Evolutionary conservation across 805 yeast species (phyloP), one percentile per base, ranked within the genome.

Genomic region (Wickerhamiella kazuoi): DNA sequence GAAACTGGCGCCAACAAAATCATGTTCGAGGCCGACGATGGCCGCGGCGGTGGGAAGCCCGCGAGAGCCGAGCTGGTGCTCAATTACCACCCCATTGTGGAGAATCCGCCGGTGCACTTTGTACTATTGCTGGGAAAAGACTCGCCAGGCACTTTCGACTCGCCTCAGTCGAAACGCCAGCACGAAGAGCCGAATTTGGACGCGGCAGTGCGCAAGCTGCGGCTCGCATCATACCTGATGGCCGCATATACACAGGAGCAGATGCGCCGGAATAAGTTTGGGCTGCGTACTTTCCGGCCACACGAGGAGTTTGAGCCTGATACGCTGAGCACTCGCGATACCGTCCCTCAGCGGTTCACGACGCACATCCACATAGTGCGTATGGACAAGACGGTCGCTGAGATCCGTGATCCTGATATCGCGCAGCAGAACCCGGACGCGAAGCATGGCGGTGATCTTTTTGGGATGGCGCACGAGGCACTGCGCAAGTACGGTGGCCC

Each of bases 221-320:
- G 90, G 49, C 71, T 83, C 44, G 94, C 81, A 3, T 93, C 79
- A 3, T 67, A 94, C 48, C 57, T 86, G 57, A 81, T 82, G 93
- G 87, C 82, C 50, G 93, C 94, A 1, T 84, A 70, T 56, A 86
- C 96, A 0, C 75, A 74, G 49, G 96, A 86, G 48, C 94, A 84
- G 53, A 82, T 87, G 93, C 56, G 73, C 39, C 62, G 76, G 30
- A 68, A 72, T 35, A 86, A 90, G 0, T 71, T 81, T 52, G 93
- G 94, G 9, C 71, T 75, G 46, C 63, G 96, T 44, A 66, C 79
- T 3, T 83, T 83, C 57, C 72, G 72, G 44, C 79, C 83, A 46
- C 74, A 66, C 2, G 93, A 86, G 49, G 80, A 73, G 46, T 69
- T 65, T 44, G 55, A 65, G 3, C 56, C 57, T 14, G 73, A 73